These are phyloP conservation scores for Macrocybe gigantea DNA, from an alignment of 768 basidiomycete species.

Conservation along the genomic window DNA sequence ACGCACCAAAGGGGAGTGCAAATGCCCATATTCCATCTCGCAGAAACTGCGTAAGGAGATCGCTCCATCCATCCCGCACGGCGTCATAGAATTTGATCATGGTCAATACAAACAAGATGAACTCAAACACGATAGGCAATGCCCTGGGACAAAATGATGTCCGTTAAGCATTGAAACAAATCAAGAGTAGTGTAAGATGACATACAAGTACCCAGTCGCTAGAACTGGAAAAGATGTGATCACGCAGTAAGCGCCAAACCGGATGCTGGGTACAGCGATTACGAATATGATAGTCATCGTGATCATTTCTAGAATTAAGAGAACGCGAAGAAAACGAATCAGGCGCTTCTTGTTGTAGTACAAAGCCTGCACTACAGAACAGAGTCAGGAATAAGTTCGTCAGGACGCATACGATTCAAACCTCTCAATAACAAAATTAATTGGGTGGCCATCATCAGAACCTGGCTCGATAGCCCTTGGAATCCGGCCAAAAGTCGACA, in stretches of 20 bases:
- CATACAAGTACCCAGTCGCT: constrained; percentile 14
- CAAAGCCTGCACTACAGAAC: constrained; percentile 15
- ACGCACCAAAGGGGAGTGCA: constrained; percentile 16
- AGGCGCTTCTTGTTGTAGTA: constrained; percentile 11
- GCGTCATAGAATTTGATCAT: constrained; percentile 18
- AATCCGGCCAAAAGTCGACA: constrained; percentile 10
- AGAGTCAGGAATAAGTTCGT: neutral
- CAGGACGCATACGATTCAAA: constrained; percentile 2
- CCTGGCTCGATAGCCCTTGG: constrained; percentile 14
- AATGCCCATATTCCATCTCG: constrained; percentile 21
- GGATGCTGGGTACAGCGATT: constrained; percentile 4
- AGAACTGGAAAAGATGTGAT: constrained; percentile 11
- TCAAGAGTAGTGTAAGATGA: neutral
- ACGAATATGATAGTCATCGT: constrained; percentile 10
- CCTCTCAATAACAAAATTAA: constrained; percentile 16
- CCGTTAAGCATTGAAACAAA: neutral
- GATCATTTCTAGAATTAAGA: constrained; percentile 10
- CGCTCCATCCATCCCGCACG: constrained; percentile 17
- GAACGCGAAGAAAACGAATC: constrained; percentile 5
- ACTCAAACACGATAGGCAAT: constrained; percentile 15
- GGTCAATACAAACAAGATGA: constrained; percentile 16
- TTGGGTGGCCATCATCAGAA: constrained; percentile 15
- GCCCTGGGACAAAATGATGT: constrained; percentile 3
- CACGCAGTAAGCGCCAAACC: constrained; percentile 14
- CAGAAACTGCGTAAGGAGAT: constrained; percentile 17